Base-by-base conservation (phyloP, 495 filamentous ascomycete species). In the Neurospora africana region DNA sequence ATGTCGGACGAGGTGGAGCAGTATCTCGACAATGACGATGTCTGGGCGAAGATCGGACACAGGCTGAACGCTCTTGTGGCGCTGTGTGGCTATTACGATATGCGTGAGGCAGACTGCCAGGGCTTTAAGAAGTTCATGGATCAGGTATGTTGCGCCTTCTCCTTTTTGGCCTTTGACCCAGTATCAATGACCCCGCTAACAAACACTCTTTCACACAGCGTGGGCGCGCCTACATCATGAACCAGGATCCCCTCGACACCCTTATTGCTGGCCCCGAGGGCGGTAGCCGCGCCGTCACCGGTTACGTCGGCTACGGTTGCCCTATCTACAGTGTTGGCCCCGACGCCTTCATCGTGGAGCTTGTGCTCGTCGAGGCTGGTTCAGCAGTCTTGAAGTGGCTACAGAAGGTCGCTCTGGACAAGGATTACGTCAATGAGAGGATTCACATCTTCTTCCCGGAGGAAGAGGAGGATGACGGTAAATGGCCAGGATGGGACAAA, bases 221-320 rank as follows among this genome's bases (percentile, higher is more conserved):
- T 33, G 85, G 83, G 47, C 87, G 90, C 33, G 88, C 84, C 6
- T 93, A 91, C 74, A 73, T 87, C n/a, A 77, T 86, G 27, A 87
- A 86, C n/a, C 11, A 79, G 0, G 77, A 85, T 15, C 83, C 83
- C 0, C 71, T 84, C 2, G 89, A 85, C 36, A 80, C 79, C 5
- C 84, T 82, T 7, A 76, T 91, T 33, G 78, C 84, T 10, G 85
- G 85, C 15, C 77, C 83, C 4, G 69, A 77, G 0, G 85, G 84
- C 23, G 81, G 82, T 70, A 78, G 77, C 1, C 65, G 74, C 3
- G 73, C 76, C 2, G 53, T 65, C 27, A 41, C 69, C 8, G 74
- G 72, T 33, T 81, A 78, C 72, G 81, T 79, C 11, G 70, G 71
- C n/a, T 78, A 78, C 33, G 85, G 85, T 41, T 86, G 83, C 69